Conservation (phyloP, 1,139 yeast species). For the Casaregolazyma suthepensis region DNA sequence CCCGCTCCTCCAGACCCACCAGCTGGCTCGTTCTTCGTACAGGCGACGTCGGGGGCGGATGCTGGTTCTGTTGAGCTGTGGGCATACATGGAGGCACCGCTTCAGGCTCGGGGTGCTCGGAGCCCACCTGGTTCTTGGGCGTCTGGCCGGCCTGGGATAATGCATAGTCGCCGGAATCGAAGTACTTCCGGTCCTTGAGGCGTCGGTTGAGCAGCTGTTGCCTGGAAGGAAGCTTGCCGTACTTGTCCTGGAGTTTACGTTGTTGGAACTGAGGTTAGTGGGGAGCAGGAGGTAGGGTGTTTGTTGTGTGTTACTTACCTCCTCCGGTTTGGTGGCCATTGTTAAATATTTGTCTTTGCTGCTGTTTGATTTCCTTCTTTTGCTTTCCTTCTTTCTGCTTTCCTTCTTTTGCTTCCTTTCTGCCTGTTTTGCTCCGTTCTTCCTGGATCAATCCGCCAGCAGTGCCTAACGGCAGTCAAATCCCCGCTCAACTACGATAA, state of each 20-base stretch:
- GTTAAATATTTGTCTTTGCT: not conserved
- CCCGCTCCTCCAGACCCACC: not conserved
- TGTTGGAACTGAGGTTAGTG: slow-evolving; percentile 26
- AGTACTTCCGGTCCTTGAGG: slow-evolving; percentile 74
- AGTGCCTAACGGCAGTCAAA: not conserved
- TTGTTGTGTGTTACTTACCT: not conserved
- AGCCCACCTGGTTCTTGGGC: slow-evolving; percentile 19
- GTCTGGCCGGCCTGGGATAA: slow-evolving; percentile 62
- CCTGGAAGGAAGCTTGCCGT: slow-evolving; percentile 84
- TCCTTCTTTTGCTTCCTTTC: no score
- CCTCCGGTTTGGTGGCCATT: slow-evolving; percentile 3
- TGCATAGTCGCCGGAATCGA: slow-evolving; percentile 97
- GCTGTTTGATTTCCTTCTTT: no score
- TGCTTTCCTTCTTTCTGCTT: no score
- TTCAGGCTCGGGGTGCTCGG: slow-evolving; percentile 22
- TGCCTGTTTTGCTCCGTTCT: no score
- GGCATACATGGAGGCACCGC: slow-evolving; percentile 16
- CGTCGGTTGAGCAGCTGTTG: slow-evolving; percentile 77
- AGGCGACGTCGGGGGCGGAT: slow-evolving; percentile 7
- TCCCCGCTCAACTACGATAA: not conserved
- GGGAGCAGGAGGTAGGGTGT: no score
- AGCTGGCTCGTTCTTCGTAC: slow-evolving; percentile 5
- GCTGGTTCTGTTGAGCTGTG: slow-evolving; percentile 7
- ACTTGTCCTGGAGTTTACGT: slow-evolving; percentile 55
- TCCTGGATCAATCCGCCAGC: not conserved